Evolutionary conservation across 495 filamentous ascomycete species (phyloP).

Genomic region (Evansstolkia leycettana): DNA sequence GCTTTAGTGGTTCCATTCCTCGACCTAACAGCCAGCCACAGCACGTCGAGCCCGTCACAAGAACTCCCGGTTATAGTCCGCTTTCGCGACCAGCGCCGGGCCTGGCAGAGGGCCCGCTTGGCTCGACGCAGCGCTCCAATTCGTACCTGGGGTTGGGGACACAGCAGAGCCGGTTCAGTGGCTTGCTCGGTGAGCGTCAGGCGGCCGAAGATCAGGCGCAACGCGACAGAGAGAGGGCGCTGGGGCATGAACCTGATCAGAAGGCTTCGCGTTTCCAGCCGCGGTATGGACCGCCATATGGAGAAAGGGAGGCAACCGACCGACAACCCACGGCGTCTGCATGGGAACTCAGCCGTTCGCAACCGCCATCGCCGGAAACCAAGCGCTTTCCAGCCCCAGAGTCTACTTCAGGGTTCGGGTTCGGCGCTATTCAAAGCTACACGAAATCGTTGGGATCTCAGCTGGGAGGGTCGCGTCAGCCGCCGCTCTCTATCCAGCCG

Average conservation of each 20-base stretch:
- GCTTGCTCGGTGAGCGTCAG: slow-evolving; percentile 31
- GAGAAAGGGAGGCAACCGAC: slow-evolving; percentile 20
- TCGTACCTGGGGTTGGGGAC: slow-evolving; percentile 21
- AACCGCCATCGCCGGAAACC: slow-evolving; percentile 28
- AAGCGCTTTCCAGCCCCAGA: slow-evolving; percentile 27
- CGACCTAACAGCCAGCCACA: slow-evolving; percentile 33
- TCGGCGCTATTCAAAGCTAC: slow-evolving; percentile 36
- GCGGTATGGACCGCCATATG: slow-evolving; percentile 22
- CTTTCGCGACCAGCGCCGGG: slow-evolving; percentile 18
- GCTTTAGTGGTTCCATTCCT: slow-evolving; percentile 26
- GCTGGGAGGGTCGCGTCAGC: slow-evolving; percentile 20
- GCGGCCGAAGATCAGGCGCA: slow-evolving; percentile 29
- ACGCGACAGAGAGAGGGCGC: slow-evolving; percentile 23
- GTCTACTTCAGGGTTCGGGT: slow-evolving; percentile 23
- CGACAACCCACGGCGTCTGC: slow-evolving; percentile 16
- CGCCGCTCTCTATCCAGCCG: slow-evolving; percentile 21
- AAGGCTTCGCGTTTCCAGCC: slow-evolving; percentile 12
- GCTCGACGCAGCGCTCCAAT: slow-evolving; percentile 8
- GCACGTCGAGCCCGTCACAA: slow-evolving; percentile 22
- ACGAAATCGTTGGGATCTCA: slow-evolving; percentile 36
- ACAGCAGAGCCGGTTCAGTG: slow-evolving; percentile 18
- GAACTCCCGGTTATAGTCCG: slow-evolving; percentile 26
- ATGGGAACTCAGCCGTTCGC: slow-evolving; percentile 29
- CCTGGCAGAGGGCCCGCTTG: slow-evolving; percentile 16
- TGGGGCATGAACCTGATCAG: slow-evolving; percentile 18